Conservation (phyloP, 2,329 filamentous ascomycete genomes). For the Pyrenophora tritici-repentis region DNA sequence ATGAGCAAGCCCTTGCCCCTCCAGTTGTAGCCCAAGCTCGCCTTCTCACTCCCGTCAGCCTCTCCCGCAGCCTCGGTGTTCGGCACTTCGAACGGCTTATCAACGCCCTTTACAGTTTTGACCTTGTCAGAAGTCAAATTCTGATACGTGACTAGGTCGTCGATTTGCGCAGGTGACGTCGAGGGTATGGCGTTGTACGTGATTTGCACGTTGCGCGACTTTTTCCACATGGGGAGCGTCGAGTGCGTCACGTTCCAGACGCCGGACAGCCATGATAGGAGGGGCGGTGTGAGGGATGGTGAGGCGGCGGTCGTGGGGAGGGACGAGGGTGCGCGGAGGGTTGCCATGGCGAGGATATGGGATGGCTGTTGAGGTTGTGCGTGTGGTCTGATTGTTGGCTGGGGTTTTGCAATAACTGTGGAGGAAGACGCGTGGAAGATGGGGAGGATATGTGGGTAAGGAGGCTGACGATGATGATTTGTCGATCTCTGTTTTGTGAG, state of each 20-base stretch:
- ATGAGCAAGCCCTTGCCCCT: conserved; percentile 75
- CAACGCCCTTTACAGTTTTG: conserved; percentile 68
- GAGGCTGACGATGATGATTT: neutral
- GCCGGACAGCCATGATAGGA: conserved; percentile 45
- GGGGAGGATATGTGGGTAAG: conserved; percentile 10
- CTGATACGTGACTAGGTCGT: conserved; percentile 76
- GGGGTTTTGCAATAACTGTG: neutral
- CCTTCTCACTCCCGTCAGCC: conserved; percentile 49
- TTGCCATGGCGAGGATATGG: conserved; percentile 15
- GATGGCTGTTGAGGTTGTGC: neutral
- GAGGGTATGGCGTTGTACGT: conserved; percentile 62
- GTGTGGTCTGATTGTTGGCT: neutral
- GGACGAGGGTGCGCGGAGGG: conserved; percentile 36
- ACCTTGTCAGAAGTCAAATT: conserved; percentile 56
- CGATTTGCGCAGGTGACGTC: conserved; percentile 52
- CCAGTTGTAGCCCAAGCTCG: conserved; percentile 64
- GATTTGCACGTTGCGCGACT: conserved; percentile 78
- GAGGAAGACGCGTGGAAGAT: conserved; percentile 13
- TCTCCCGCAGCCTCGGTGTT: conserved; percentile 10
- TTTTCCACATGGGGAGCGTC: conserved; percentile 71
- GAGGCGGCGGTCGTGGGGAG: conserved; percentile 20
- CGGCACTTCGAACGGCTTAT: conserved; percentile 53
- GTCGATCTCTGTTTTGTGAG: neutral
- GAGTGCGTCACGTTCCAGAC: conserved; percentile 48
- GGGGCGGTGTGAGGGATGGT: conserved; percentile 35